phyloP scores from a whole-genome alignment of 352 stramenopile genomes.

The Globisporangium solare region DNA sequence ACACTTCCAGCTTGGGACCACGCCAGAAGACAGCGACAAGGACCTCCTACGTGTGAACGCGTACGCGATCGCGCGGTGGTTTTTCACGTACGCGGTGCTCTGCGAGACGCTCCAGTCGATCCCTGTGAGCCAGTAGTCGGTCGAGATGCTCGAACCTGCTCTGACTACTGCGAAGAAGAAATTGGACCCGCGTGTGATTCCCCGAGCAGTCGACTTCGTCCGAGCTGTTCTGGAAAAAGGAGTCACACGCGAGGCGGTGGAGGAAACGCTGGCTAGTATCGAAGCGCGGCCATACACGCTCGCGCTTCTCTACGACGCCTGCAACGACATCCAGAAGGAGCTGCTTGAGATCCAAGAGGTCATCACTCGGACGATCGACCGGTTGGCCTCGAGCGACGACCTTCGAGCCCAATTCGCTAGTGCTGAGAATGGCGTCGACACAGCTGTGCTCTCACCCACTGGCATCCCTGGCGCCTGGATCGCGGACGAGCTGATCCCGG shows the following conservation, averaged over 20 bases:
- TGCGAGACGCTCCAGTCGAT: background rate
- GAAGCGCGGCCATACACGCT: background rate
- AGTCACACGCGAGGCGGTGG: background rate
- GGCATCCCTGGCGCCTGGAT: conserved; percentile 18
- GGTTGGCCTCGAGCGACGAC: background rate
- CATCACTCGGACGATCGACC: background rate
- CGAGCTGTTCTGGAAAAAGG: conserved; percentile 3
- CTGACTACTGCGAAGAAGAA: background rate
- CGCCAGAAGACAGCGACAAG: background rate
- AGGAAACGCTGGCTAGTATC: background rate
- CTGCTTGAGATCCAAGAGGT: background rate
- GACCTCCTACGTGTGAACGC: conserved; percentile 1
- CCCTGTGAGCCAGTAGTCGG: background rate
- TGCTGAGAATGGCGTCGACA: background rate
- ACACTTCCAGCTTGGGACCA: background rate
- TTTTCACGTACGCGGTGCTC: conserved; percentile 4
- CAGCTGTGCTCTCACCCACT: background rate
- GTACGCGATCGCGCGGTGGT: conserved; percentile 3
- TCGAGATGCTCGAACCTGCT: background rate
- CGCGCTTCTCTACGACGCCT: background rate
- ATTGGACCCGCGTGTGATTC: background rate
- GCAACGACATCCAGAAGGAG: background rate
- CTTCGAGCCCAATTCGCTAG: background rate
- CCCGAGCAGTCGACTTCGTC: conserved; percentile 1
- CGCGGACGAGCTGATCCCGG: conserved; percentile 24